phyloP scores from a whole-genome alignment of 2,329 filamentous ascomycete species.

The Lizonia empirigonia region DNA sequence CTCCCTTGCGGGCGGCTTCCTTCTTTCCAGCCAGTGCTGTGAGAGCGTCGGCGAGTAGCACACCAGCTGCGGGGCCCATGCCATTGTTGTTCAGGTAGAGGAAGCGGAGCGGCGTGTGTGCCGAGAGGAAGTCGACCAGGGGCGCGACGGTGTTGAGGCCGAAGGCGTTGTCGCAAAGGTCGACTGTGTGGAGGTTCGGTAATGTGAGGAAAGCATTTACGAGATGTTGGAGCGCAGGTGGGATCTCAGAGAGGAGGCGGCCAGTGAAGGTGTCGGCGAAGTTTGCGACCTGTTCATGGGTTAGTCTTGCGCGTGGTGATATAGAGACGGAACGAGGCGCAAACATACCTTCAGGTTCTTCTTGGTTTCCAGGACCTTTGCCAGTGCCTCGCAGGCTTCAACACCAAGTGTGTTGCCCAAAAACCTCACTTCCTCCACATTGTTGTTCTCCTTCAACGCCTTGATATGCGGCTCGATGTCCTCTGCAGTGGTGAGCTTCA shows the following conservation, averaged over 20 bases:
- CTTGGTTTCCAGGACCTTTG: constrained; percentile 82
- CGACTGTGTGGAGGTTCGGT: constrained; percentile 85
- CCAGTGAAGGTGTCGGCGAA: constrained; percentile 98
- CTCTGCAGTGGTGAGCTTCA: constrained; percentile 88
- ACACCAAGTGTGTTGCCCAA: constrained; percentile 93
- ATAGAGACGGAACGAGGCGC: not conserved
- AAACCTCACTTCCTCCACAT: constrained; percentile 84
- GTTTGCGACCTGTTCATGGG: constrained; percentile 69
- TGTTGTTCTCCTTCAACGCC: constrained; percentile 70
- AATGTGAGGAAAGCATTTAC: constrained; percentile 86
- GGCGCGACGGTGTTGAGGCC: constrained; percentile 93
- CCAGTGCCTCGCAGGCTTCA: constrained; percentile 82
- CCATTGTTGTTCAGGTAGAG: constrained; percentile 99
- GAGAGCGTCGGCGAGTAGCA: constrained; percentile 85
- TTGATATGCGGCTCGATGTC: constrained; percentile 86
- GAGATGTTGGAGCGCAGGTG: constrained; percentile 81
- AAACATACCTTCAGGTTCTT: constrained; percentile 71
- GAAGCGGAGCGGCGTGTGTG: constrained; percentile 88
- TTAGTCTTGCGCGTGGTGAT: constrained; percentile 15
- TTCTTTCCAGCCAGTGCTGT: constrained; percentile 84
- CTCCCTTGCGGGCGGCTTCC: constrained; percentile 72
- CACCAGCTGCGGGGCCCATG: constrained; percentile 87
- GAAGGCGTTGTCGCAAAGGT: constrained; percentile 97
- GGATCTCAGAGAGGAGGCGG: constrained; percentile 90
- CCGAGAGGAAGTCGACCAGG: constrained; percentile 86